Evolutionary conservation across 2,329 filamentous ascomycete species (phyloP).

Genomic region (Blastomyces emzantsi): DNA sequence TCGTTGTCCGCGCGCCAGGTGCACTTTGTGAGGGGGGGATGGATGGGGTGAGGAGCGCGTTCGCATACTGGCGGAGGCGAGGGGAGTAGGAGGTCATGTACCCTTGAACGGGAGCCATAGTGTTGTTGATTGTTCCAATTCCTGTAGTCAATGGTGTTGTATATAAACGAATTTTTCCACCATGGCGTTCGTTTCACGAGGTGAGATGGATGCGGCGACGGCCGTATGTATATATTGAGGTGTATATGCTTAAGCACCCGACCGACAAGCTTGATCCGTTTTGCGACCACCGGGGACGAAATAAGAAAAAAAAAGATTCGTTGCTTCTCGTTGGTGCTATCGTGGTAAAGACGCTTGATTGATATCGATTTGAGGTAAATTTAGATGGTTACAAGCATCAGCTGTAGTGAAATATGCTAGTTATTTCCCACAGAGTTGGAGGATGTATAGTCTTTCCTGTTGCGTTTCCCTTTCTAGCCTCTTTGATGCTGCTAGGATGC

Average conservation of each 20-base stretch:
- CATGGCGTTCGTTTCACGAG: background rate
- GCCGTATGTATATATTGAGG: background rate
- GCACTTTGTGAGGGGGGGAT: conserved; percentile 60
- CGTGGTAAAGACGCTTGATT: background rate
- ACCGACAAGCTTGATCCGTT: background rate
- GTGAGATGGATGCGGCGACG: background rate
- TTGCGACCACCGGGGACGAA: background rate
- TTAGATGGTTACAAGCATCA: background rate
- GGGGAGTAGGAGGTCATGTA: conserved; percentile 89
- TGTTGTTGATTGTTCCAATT: background rate
- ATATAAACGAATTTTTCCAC: background rate
- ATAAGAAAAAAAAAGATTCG: background rate
- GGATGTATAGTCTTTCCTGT: background rate
- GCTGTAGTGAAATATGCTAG: background rate
- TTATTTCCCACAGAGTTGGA: background rate
- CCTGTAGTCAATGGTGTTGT: background rate
- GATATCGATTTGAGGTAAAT: background rate
- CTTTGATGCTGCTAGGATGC: background rate
- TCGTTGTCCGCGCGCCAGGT: conserved; percentile 73
- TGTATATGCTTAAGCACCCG: background rate
- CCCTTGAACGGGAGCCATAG: conserved; percentile 47
- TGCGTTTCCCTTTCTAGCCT: background rate
- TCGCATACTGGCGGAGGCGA: conserved; percentile 79
- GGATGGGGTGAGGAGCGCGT: conserved; percentile 80
- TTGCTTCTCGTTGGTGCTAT: background rate